A percentile compares a stretch with the other conserved stretches of the same genome.
These are phyloP conservation scores for Rhizoclosmatium globosum DNA, from an alignment of 192 early-diverging fungal genomes.

Conservation along the genomic window DNA sequence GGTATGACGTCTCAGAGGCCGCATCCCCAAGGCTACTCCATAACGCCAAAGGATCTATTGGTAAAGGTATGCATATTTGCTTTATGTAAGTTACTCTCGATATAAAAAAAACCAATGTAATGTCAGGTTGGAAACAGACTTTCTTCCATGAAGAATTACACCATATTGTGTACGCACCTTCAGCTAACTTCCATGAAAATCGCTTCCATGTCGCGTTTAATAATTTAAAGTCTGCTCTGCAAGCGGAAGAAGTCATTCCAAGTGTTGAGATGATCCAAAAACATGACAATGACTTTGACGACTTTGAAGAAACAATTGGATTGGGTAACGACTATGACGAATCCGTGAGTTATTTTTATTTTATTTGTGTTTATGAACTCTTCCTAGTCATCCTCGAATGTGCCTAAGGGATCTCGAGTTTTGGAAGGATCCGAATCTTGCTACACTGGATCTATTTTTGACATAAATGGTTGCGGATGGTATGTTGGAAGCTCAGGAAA, in stretches of 20 bases:
- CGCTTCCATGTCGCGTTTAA: not conserved
- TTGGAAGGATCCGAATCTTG: not conserved
- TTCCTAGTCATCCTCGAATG: not conserved
- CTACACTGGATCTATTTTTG: not conserved
- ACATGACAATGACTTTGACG: not conserved
- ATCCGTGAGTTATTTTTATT: not conserved
- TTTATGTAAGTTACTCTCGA: not conserved
- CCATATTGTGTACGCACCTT: not conserved
- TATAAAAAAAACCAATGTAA: not conserved
- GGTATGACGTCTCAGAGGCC: not conserved
- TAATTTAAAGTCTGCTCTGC: not conserved
- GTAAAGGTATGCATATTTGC: not conserved
- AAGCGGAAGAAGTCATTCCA: not conserved
- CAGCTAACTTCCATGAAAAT: not conserved
- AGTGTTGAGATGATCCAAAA: not conserved
- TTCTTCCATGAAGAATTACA: not conserved
- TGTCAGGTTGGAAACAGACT: not conserved
- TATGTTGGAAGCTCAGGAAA: not conserved
- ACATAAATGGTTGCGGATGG: not conserved
- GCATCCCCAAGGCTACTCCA: not conserved
- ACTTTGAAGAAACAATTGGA: not conserved
- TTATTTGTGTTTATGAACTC: not conserved
- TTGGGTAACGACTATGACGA: no score
- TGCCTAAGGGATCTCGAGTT: not conserved
- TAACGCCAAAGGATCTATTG: not conserved